phyloP scores from a whole-genome alignment of 495 filamentous ascomycete genomes.

The Aspergillus egyptiacus region DNA sequence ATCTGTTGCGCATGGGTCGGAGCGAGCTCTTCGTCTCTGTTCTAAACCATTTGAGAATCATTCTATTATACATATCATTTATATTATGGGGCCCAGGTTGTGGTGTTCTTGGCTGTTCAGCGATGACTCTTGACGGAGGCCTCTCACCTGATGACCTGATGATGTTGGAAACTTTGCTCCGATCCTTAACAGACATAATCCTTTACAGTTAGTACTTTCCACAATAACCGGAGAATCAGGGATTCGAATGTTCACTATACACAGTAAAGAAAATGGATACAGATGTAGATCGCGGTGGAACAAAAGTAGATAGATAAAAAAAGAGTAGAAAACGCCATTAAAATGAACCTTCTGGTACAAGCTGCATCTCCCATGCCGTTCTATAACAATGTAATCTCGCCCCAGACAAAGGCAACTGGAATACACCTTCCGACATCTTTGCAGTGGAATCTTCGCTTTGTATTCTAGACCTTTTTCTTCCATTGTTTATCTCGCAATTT shows the following conservation, averaged over 20 bases:
- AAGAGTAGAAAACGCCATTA: conserved; percentile 21
- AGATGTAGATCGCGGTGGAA: not conserved
- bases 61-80: no score
- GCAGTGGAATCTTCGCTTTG: not conserved
- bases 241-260: conserved; percentile 25
- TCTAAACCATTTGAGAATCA: no score
- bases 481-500: conserved; percentile 11
- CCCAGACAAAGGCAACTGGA: not conserved
- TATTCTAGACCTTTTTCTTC: conserved; percentile 7
- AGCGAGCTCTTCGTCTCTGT: no score
- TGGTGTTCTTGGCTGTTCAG: no score
- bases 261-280: conserved; percentile 13
- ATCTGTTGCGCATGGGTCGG: no score
- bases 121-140: no score
- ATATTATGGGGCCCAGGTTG: no score
- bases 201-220: no score
- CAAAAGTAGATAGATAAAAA: conserved; percentile 6
- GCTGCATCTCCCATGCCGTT: conserved; percentile 4
- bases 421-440: not conserved
- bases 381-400: conserved; percentile 5
- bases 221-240: no score
- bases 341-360: conserved; percentile 21
- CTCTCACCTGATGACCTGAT: no score
- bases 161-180: no score
- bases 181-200: no score